Conservation (phyloP, 2,329 filamentous ascomycete genomes). For the Xylaria sp. region DNA sequence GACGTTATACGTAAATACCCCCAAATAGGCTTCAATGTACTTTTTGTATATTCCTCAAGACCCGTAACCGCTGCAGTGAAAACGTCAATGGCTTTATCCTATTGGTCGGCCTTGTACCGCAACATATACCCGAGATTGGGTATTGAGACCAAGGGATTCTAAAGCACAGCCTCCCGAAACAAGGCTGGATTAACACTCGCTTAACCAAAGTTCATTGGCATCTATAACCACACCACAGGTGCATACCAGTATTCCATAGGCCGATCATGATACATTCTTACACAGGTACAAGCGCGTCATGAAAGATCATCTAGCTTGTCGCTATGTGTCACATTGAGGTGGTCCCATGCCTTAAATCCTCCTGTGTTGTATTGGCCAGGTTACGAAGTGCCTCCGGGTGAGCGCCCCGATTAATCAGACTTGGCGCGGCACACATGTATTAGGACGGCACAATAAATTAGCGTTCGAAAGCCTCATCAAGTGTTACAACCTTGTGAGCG, state of each 20-base stretch:
- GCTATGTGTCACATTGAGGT: constrained; percentile 5
- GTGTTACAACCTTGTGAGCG: not conserved
- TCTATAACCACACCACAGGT: not conserved
- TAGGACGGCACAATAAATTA: not conserved
- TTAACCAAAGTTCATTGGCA: constrained; percentile 4
- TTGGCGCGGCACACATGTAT: not conserved
- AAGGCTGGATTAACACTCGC: constrained; percentile 22
- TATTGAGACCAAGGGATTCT: not conserved
- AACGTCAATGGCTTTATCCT: not conserved
- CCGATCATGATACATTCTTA: constrained; percentile 1
- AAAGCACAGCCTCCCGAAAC: constrained; percentile 16
- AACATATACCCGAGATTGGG: not conserved
- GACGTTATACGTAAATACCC: not conserved
- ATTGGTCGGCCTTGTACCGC: not conserved
- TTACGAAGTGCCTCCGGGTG: not conserved
- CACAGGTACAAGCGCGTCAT: not conserved
- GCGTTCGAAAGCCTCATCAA: not conserved
- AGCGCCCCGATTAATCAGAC: not conserved
- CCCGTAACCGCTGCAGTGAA: not conserved
- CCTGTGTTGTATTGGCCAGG: constrained; percentile 1
- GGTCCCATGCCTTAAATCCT: not conserved
- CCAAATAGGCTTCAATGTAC: not conserved
- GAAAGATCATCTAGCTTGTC: constrained; percentile 6
- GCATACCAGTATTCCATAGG: not conserved
- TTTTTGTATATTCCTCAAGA: not conserved